phyloP scores from a whole-genome alignment of 1,284 basidiomycete genomes.

The Boletus sp. region DNA sequence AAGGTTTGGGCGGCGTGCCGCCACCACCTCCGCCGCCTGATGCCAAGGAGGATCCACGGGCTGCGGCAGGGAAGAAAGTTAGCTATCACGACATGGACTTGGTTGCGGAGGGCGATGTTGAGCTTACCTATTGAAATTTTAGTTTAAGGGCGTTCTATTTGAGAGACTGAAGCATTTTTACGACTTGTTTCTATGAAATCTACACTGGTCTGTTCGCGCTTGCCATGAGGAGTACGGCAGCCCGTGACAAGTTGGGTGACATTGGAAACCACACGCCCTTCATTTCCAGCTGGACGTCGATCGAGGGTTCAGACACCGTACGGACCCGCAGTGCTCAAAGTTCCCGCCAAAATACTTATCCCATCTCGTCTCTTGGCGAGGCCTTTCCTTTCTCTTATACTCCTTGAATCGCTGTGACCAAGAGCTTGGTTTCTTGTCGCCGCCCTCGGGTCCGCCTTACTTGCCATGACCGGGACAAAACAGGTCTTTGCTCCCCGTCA shows the following conservation, averaged over 20 bases:
- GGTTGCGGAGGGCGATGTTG: constrained; percentile 82
- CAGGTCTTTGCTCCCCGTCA: constrained; percentile 31
- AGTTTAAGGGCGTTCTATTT: constrained; percentile 29
- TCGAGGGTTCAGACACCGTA: constrained; percentile 28
- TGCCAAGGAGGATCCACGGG: constrained; percentile 82
- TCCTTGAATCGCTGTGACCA: constrained; percentile 10
- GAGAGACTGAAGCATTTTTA: constrained; percentile 19
- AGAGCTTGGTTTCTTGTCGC: constrained; percentile 19
- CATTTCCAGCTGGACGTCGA: constrained; percentile 31
- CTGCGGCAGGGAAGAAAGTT: constrained; percentile 74
- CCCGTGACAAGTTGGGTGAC: constrained; percentile 32
- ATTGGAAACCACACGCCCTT: constrained; percentile 18
- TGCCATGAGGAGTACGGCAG: constrained; percentile 31
- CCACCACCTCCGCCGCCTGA: constrained; percentile 76
- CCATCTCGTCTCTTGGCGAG: constrained; percentile 31
- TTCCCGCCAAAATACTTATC: constrained; percentile 15
- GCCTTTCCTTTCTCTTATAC: constrained; percentile 16
- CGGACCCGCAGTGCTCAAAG: constrained; percentile 12
- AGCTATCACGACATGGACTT: constrained; percentile 87
- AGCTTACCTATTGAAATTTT: constrained; percentile 61
- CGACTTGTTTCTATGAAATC: constrained; percentile 29
- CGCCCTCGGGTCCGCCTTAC: constrained; percentile 3
- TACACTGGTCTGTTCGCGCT: constrained; percentile 15
- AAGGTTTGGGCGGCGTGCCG: constrained; percentile 40
- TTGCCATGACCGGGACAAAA: constrained; percentile 31